phyloP scores from a whole-genome alignment of 352 stramenopile genomes.

The Phytopythium delawarense region DNA sequence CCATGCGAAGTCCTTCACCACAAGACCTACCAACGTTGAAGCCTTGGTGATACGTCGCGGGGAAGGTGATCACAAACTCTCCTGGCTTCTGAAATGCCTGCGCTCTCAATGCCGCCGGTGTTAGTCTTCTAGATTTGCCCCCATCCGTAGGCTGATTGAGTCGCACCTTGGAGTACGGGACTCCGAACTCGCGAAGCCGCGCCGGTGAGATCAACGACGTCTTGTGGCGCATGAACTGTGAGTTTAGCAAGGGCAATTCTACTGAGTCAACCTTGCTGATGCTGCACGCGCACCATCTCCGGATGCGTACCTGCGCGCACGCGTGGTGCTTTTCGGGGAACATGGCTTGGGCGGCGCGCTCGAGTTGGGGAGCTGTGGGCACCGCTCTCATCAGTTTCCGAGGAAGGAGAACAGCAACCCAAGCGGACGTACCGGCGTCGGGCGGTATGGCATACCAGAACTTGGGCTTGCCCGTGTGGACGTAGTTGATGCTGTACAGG shows the following conservation, averaged over 20 bases:
- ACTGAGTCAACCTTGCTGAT: background rate
- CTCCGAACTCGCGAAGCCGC: constrained; percentile 74
- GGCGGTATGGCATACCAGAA: constrained; percentile 92
- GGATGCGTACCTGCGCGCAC: constrained; percentile 54
- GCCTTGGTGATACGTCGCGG: constrained; percentile 83
- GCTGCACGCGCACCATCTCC: background rate
- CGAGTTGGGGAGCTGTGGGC: constrained; percentile 51
- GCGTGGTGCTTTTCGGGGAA: constrained; percentile 84
- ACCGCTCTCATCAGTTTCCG: background rate
- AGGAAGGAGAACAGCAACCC: background rate
- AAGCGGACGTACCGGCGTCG: constrained; percentile 29
- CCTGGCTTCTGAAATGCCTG: constrained; percentile 78
- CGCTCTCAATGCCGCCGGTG: background rate
- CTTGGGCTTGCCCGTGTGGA: constrained; percentile 91
- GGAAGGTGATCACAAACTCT: constrained; percentile 93
- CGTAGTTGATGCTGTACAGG: constrained; percentile 93
- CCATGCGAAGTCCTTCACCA: background rate
- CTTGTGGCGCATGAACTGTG: constrained; percentile 92
- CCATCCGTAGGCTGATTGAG: background rate
- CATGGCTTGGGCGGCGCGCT: constrained; percentile 79
- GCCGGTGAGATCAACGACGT: constrained; percentile 88
- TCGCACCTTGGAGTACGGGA: constrained; percentile 68
- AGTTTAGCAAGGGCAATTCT: background rate
- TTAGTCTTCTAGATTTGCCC: background rate
- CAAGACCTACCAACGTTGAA: constrained; percentile 79